phyloP scores from a whole-genome alignment of 2,329 filamentous ascomycete species.

The Alternaria tenuissima region DNA sequence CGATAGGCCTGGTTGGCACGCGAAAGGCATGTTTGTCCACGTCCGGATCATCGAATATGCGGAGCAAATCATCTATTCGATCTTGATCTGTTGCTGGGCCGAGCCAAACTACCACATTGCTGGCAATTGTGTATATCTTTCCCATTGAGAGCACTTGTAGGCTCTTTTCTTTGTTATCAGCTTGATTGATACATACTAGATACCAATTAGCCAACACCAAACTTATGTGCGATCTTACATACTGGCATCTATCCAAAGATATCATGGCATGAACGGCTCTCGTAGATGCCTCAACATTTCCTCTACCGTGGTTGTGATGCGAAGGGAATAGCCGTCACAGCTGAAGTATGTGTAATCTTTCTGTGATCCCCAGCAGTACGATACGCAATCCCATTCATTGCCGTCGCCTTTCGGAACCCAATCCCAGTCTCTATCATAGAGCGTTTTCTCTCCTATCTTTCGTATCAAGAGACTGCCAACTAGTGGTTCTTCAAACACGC shows the following conservation, averaged over 20 bases:
- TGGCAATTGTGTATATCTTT: background rate
- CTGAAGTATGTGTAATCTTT: too few species aligned
- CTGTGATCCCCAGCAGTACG: too few species aligned
- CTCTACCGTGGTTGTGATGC: too few species aligned
- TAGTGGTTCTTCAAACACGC: background rate
- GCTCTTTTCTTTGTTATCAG: background rate
- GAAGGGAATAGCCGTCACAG: rapidly evolving
- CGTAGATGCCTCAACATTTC: too few species aligned
- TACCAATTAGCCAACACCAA: too few species aligned
- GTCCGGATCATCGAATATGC: too few species aligned
- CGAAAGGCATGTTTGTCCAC: too few species aligned
- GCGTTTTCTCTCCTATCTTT: background rate
- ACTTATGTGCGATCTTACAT: background rate
- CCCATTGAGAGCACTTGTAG: background rate
- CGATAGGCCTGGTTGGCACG: too few species aligned
- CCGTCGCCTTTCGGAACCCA: too few species aligned
- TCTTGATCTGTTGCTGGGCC: background rate
- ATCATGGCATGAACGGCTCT: background rate
- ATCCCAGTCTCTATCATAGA: too few species aligned
- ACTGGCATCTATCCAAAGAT: background rate
- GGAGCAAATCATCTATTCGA: too few species aligned
- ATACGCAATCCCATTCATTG: too few species aligned
- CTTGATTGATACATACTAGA: background rate
- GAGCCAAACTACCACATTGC: background rate
- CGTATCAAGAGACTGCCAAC: background rate